A percentile compares a stretch with the other conserved stretches of the same genome.
Conservation (phyloP, 1,284 basidiomycete species). For the Puccinia coronata region DNA sequence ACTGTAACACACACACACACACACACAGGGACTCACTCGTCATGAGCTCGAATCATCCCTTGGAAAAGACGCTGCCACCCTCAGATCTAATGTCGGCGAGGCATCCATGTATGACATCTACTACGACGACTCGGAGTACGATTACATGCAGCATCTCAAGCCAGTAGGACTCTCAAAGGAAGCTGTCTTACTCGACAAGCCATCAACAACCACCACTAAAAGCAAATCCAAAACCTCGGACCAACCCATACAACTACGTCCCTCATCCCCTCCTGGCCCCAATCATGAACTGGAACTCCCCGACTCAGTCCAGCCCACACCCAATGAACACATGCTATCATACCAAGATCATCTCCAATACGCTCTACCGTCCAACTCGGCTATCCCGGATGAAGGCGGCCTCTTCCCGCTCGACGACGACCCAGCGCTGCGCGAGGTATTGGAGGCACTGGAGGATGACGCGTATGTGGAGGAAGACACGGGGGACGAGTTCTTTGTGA, state of each 20-base stretch:
- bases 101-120: conserved; percentile 88
- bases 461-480: conserved; percentile 64
- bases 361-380: conserved; percentile 48
- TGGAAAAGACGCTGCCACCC: conserved; percentile 9
- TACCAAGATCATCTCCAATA: conserved; percentile 30
- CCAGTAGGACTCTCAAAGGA: conserved; percentile 72
- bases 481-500: conserved; percentile 59
- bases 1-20: conserved; percentile 67
- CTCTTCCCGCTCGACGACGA: conserved; percentile 79
- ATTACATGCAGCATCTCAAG: conserved; percentile 97
- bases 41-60: background rate
- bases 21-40: background rate
- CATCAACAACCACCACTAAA: no score
- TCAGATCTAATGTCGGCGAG: conserved; percentile 68
- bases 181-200: conserved; percentile 62
- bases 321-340: conserved; percentile 50
- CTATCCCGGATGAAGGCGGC: conserved; percentile 52
- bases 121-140: conserved; percentile 96
- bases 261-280: conserved; percentile 55
- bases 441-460: conserved; percentile 95
- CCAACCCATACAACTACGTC: conserved; percentile 56
- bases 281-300: conserved; percentile 53
- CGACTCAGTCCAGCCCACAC: conserved; percentile 61
- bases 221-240: conserved; percentile 59
- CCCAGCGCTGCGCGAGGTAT: conserved; percentile 84